Conservation (phyloP, 75 land plant species). For the Pseudotsuga menziesii region DNA sequence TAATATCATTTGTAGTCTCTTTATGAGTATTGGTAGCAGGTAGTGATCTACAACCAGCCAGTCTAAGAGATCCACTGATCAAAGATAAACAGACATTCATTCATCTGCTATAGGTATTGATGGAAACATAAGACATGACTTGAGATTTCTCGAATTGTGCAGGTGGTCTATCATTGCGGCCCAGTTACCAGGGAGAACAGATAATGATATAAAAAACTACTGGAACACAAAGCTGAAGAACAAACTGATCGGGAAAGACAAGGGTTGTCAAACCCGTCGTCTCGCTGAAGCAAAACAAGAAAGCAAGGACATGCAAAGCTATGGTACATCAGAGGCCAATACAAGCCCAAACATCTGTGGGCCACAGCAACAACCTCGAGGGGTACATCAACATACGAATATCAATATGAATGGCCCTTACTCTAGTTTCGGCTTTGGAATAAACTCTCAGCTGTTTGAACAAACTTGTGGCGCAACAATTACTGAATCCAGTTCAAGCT, state of each 20-base stretch:
- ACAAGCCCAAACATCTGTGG: background rate
- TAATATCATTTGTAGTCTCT: conserved; percentile 61
- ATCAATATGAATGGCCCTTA: background rate
- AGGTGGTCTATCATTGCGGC: conserved; percentile 96
- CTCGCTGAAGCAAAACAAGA: background rate
- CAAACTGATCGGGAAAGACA: conserved; percentile 51
- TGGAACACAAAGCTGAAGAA: conserved; percentile 99
- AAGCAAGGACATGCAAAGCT: background rate
- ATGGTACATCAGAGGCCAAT: background rate
- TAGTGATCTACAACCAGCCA: background rate
- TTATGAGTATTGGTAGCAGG: conserved; percentile 66
- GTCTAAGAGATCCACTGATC: background rate
- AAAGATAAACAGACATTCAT: too few relatives aligned
- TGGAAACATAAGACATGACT: background rate
- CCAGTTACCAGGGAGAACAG: conserved; percentile 91
- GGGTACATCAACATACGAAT: background rate
- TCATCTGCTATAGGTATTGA: background rate
- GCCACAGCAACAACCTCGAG: background rate
- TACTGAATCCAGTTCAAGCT: background rate
- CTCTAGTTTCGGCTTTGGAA: background rate
- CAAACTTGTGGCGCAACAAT: background rate
- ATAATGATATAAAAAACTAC: conserved; percentile 96
- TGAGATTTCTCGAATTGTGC: background rate
- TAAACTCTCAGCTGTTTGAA: background rate
- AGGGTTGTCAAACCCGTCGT: background rate